phyloP scores from a whole-genome alignment of 768 basidiomycete species.

The Leccinellum rugosiceps region DNA sequence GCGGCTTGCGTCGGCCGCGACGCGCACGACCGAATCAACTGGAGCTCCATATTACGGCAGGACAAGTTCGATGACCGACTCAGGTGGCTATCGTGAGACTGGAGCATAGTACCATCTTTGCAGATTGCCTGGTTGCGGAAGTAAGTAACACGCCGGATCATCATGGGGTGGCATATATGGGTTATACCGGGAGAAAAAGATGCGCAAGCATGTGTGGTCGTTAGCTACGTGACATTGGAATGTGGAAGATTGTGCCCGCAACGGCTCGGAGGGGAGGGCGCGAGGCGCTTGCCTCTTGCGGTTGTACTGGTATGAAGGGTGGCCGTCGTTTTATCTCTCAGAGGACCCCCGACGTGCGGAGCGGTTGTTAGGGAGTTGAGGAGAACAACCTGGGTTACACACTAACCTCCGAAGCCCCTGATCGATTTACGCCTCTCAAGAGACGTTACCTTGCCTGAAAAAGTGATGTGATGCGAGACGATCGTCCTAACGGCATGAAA shows the following conservation, averaged over 20 bases:
- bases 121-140: not conserved
- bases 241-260: not conserved
- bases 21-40: not conserved
- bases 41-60: not conserved
- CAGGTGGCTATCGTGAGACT: not conserved
- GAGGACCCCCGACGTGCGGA: not conserved
- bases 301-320: not conserved
- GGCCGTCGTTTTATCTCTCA: not conserved
- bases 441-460: not conserved
- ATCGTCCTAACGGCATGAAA: not conserved
- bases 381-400: not conserved
- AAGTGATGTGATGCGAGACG: not conserved
- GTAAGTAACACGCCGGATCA: not conserved
- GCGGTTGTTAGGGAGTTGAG: not conserved
- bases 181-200: not conserved
- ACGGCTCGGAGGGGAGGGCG: not conserved
- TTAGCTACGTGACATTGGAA: not conserved
- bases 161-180: not conserved
- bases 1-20: not conserved
- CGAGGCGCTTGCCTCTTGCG: not conserved
- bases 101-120: not conserved
- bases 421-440: not conserved
- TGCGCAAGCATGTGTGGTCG: not conserved
- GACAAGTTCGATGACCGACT: not conserved
- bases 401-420: not conserved